Evolutionary conservation across 345 rosid genomes (phyloP), one percentile per base, ranked within the genome.

Genomic region (Arabidopsis thaliana): DNA sequence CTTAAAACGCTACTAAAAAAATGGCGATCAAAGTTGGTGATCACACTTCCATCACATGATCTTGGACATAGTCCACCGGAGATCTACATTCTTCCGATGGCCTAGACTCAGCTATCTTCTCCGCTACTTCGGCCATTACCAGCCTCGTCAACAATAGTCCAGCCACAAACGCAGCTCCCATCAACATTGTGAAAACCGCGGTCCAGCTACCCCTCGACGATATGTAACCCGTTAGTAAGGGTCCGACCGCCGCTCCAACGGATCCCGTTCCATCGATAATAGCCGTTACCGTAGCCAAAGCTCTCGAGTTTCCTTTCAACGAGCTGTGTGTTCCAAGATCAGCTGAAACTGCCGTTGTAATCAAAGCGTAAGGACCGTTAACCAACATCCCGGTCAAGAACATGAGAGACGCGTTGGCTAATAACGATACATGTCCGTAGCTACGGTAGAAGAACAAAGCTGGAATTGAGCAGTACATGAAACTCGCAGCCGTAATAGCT

Each of bases 211-310:
- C 52, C 81, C 68, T 80, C 2, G 92, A 80, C 3, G 97, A 95
- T 38, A 95, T 90, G 65, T 92, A 95, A 33, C 99, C 98, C 0
- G 99, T 90, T 51, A 95, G 40, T 22, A 95, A 36, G 5, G 99
- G 99, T n/a, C 98, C 99, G 32, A 95, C 79, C 28, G 99, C 98
- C 2, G 99, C 99, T 49, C 99, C 99, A 3, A 95, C 85, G 0
- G 99, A 95, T 62, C 99, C 99, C 1, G 99, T 95, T 61, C 99
- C 99, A 38, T 95, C 97, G 49, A 95, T 92, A 20, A 95, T 95
- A 20, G 99, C 97, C 2, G 97, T 90, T n/a, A 95, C 97, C 0
- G 99, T 95, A 1, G 99, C 99, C 79, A 95, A 53, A 28, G 99
- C 99, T 74, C 93, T 76, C 1, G 97, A 90, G 84, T 88, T 92